A percentile compares a stretch with the other conserved stretches of the same genome.
These are phyloP conservation scores for Wolfiporia cocos DNA, from an alignment of 1,284 basidiomycete genomes.

Conservation along the genomic window DNA sequence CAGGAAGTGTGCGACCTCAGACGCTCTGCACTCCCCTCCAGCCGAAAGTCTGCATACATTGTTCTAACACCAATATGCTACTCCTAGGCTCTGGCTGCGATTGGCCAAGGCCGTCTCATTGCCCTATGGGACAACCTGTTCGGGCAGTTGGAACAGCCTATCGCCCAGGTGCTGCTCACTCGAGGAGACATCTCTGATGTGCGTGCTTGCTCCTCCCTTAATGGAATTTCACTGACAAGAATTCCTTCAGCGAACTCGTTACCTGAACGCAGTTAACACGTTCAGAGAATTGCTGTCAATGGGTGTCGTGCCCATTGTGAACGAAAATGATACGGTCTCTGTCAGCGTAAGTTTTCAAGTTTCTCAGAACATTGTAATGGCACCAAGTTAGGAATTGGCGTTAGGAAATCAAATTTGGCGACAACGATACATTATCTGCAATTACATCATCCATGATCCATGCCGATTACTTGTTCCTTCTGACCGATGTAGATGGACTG, in stretches of 20 bases:
- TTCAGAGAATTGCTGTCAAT: conserved; percentile 83
- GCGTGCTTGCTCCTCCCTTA: conserved; percentile 26
- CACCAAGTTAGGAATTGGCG: too few relatives aligned
- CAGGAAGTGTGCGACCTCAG: too few relatives aligned
- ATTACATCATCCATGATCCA: conserved; percentile 97
- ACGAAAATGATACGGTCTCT: conserved; percentile 95
- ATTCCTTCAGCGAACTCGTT: conserved; percentile 71
- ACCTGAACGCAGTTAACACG: conserved; percentile 92
- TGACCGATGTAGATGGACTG: conserved; percentile 95
- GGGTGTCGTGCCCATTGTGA: conserved; percentile 92
- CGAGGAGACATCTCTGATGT: conserved; percentile 97
- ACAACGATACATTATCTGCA: conserved; percentile 97
- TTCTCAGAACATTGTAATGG: too few relatives aligned
- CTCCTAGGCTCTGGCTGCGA: conserved; percentile 84
- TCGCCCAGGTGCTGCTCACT: conserved; percentile 93
- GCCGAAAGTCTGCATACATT: too few relatives aligned
- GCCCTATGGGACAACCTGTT: conserved; percentile 98
- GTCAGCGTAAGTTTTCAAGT: conserved; percentile 67
- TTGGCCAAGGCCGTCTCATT: conserved; percentile 94
- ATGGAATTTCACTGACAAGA: conserved; percentile 3
- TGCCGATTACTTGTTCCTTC: conserved; percentile 93
- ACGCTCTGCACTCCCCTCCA: too few relatives aligned
- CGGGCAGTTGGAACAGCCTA: conserved; percentile 87
- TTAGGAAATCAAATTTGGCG: conserved; percentile 99
- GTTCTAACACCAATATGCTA: conserved; percentile 7